These are phyloP conservation scores for Begonia peltatifolia DNA, from an alignment of 306 rosid species.

Conservation along the genomic window DNA sequence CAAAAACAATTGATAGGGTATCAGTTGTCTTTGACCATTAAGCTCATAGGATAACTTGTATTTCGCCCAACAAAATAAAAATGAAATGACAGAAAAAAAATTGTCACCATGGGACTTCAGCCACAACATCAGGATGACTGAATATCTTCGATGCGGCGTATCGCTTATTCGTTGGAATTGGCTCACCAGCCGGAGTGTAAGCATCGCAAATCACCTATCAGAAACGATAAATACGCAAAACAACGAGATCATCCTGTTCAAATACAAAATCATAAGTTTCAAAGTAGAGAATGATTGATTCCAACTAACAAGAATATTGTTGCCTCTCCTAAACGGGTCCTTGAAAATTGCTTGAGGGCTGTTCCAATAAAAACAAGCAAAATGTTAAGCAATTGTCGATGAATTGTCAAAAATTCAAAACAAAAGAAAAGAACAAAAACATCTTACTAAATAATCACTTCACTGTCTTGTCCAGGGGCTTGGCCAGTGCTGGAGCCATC, in stretches of 20 bases:
- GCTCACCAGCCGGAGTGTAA: conserved; percentile 36
- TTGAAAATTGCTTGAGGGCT: conserved; percentile 87
- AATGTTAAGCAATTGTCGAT: not conserved
- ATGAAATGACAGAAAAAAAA: not conserved
- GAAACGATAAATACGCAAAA: too few species aligned
- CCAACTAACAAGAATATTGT: conserved; percentile 46
- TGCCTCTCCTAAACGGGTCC: conserved; percentile 85
- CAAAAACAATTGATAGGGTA: too few species aligned
- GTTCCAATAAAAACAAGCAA: not conserved
- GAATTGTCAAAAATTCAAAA: not conserved
- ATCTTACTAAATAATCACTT: conserved; percentile 66
- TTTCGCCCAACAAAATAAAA: conserved; percentile 2
- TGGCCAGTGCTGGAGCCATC: conserved; percentile 95
- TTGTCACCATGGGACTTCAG: conserved; percentile 38
- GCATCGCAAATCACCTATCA: conserved; percentile 33
- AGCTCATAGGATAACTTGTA: not conserved
- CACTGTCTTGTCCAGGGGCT: conserved; percentile 88
- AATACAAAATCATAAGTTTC: too few species aligned
- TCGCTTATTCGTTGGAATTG: conserved; percentile 37
- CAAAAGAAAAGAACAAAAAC: not conserved
- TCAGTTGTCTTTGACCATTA: too few species aligned
- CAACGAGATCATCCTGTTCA: too few species aligned
- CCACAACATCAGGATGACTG: conserved; percentile 24
- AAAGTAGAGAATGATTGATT: not conserved
- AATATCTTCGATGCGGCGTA: conserved; percentile 32